A percentile compares a stretch with the other conserved stretches of the same genome.
These are phyloP conservation scores for Heliamphora pulchella DNA, from an alignment of 179 eudicot genomes.

Conservation along the genomic window DNA sequence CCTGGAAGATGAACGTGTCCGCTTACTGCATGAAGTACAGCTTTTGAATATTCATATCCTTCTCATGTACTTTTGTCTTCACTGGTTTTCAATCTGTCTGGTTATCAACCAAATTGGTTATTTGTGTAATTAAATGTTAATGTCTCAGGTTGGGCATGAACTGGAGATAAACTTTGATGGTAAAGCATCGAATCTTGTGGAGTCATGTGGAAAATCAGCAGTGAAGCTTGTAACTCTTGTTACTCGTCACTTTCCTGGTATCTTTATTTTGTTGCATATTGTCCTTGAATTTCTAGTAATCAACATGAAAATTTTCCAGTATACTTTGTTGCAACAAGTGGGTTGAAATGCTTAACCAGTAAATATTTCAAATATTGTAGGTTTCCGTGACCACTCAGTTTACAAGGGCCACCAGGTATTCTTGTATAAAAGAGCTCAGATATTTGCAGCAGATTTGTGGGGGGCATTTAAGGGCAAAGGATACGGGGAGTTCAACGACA, in stretches of 20 bases:
- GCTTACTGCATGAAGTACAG: slow-evolving; percentile 66
- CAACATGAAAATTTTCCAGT: background rate
- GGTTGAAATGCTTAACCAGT: background rate
- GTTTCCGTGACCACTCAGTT: slow-evolving; percentile 80
- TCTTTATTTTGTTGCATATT: background rate
- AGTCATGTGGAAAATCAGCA: slow-evolving; percentile 71
- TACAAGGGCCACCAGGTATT: slow-evolving; percentile 87
- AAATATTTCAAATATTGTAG: slow-evolving; percentile 22
- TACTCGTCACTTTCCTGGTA: slow-evolving; percentile 74
- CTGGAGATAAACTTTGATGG: slow-evolving; percentile 72
- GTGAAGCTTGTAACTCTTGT: slow-evolving; percentile 62
- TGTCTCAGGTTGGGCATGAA: slow-evolving; percentile 63
- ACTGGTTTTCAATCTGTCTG: background rate
- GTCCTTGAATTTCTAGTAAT: background rate
- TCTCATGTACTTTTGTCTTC: background rate
- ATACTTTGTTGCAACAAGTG: background rate
- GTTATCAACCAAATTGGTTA: background rate
- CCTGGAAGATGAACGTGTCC: slow-evolving; percentile 73
- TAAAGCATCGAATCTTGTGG: slow-evolving; percentile 72
- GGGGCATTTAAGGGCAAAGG: slow-evolving; percentile 85
- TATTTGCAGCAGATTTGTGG: slow-evolving; percentile 81
- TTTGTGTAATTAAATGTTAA: background rate
- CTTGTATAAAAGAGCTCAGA: slow-evolving; percentile 84
- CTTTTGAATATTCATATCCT: background rate
- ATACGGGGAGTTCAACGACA: slow-evolving; percentile 69